phyloP scores from a whole-genome alignment of 176 grass and related monocot genomes.

The Chloris gayana region DNA sequence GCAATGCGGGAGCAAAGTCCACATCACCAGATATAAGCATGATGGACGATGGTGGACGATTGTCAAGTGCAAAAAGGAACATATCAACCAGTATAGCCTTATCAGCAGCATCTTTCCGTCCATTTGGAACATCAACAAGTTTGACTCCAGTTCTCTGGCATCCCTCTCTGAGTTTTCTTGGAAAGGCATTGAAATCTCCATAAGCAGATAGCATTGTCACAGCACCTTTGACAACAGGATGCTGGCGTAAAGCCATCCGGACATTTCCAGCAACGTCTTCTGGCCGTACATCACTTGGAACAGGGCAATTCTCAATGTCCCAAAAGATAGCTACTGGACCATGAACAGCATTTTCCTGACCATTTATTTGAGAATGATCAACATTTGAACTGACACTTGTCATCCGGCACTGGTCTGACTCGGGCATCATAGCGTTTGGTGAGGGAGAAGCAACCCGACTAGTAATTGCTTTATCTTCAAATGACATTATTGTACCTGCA shows the following conservation, averaged over 20 bases:
- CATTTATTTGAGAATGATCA: conserved; percentile 46
- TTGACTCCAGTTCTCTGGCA: conserved; percentile 91
- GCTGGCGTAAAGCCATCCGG: conserved; percentile 70
- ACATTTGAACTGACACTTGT: conserved; percentile 41
- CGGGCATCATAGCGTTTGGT: conserved; percentile 41
- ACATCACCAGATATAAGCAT: conserved; percentile 92
- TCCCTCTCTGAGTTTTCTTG: conserved; percentile 86
- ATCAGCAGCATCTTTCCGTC: conserved; percentile 84
- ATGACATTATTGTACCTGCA: conserved; percentile 59
- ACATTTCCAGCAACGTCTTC: conserved; percentile 92
- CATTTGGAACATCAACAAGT: conserved; percentile 87
- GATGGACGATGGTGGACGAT: conserved; percentile 71
- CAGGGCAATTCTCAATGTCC: conserved; percentile 96
- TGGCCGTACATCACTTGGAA: conserved; percentile 82
- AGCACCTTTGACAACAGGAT: conserved; percentile 70
- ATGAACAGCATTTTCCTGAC: conserved; percentile 44
- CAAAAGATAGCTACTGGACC: conserved; percentile 88
- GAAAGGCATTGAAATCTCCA: conserved; percentile 95
- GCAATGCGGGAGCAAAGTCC: conserved; percentile 79
- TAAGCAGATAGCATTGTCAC: conserved; percentile 91
- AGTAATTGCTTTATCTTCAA: conserved; percentile 68
- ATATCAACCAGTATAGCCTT: conserved; percentile 87
- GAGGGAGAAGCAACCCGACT: conserved; percentile 48
- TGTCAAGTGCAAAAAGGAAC: conserved; percentile 86
- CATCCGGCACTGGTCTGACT: conserved; percentile 42